These are phyloP conservation scores for Castanospermum australe DNA, from an alignment of 306 rosid genomes.

Conservation along the genomic window DNA sequence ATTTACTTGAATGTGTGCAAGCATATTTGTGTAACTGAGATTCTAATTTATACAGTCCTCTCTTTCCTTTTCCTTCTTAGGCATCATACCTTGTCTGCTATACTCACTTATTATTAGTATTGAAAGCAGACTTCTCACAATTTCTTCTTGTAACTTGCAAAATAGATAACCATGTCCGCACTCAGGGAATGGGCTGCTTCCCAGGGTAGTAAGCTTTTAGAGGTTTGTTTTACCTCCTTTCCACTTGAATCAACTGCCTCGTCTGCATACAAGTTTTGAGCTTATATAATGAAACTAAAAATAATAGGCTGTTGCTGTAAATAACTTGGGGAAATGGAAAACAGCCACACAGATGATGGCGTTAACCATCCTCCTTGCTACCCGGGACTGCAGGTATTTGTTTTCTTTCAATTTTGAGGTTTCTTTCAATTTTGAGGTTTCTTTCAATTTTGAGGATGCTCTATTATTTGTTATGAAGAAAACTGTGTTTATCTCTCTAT, in stretches of 20 bases:
- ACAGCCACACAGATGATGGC: constrained; percentile 95
- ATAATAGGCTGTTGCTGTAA: constrained; percentile 90
- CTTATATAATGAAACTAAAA: not conserved
- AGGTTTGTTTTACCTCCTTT: constrained; percentile 57
- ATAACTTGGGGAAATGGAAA: constrained; percentile 98
- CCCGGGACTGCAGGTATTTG: constrained; percentile 81
- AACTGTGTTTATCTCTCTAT: not conserved
- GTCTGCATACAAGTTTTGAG: not conserved
- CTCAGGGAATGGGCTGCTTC: constrained; percentile 99
- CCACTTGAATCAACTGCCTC: constrained; percentile 11
- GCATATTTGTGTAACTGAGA: not conserved
- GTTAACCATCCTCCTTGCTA: constrained; percentile 74
- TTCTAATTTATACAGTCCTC: not conserved
- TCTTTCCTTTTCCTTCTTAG: constrained; percentile 1
- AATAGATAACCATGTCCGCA: constrained; percentile 95
- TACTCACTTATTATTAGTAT: not conserved
- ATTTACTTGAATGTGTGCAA: constrained; percentile 14
- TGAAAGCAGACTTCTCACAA: constrained; percentile 16
- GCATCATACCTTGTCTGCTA: constrained; percentile 7
- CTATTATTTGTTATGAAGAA: not conserved
- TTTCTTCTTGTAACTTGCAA: constrained; percentile 30
- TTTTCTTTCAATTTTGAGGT: no score
- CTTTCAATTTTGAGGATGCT: constrained; percentile 3
- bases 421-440: no score
- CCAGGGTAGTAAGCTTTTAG: constrained; percentile 74